Base-by-base conservation (phyloP, 306 rosid genomes). In the Casuarina glauca region DNA sequence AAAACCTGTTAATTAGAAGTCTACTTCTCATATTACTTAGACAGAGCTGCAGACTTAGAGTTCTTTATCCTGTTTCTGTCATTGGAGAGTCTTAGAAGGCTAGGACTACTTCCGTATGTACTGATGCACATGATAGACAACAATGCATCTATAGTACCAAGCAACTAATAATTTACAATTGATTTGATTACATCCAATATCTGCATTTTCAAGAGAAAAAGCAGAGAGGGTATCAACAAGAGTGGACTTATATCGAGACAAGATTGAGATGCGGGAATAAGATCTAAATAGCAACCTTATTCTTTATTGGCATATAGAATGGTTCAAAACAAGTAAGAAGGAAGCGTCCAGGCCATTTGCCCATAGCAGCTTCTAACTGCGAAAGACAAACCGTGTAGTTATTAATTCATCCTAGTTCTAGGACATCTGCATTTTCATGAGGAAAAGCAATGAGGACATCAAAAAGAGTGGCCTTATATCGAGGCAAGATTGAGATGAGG, bases 121-220 rank as follows among this genome's bases (percentile, higher is more conserved):
- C 32, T 26, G 32, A 26, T 26, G 32, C 32, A 26, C 32, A 26
- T 26, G 32, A 26, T 26, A 26, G 32, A 26, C 32, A 26, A 26
- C 32, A 0, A 26, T 26, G 1, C 32, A 26, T 26, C 32, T 26
- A 26, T 0, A 41, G 7, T 32, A 66, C 48, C 26, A 66, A n/a
- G 50, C 71, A 17, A 32, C 87, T 80, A 95, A 84, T 87, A 95
- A 70, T 84, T 83, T 52, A 93, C 91, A 53, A 96, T 95, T 76
- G 97, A 83, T 83, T 91, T 91, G 73, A 95, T 95, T 72, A 94
- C 97, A 74, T 95, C 97, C 94, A 95, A 77, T 84, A 95, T 90
- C 99, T 93, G 93, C 93, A 91, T 67, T 52, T 26, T 46, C 15
- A 74, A 11, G 67, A 80, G 55, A 35, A 54, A 73, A 17, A 61